These are phyloP conservation scores for Penicillium sp. DNA, from an alignment of 2,329 filamentous ascomycete genomes.

Conservation along the genomic window DNA sequence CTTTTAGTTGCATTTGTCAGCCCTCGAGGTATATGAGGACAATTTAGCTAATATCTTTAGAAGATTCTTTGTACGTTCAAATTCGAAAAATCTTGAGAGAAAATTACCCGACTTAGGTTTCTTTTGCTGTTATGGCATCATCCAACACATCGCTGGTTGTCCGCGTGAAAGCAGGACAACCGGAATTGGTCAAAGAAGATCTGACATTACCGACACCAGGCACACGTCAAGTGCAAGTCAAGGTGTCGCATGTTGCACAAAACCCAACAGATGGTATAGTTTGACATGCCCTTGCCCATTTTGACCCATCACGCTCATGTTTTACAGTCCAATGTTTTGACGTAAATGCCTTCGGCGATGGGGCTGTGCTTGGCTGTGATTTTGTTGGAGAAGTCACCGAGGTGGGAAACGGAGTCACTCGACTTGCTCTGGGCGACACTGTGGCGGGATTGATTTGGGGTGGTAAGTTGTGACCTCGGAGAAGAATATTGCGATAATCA, in stretches of 20 bases:
- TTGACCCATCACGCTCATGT: not conserved
- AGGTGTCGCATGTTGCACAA: slow-evolving; percentile 26
- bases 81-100: not conserved
- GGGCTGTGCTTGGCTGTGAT: slow-evolving; percentile 32
- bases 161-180: slow-evolving; percentile 4
- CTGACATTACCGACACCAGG: slow-evolving; percentile 10
- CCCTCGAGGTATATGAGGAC: not conserved
- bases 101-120: not conserved
- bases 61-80: too few relatives aligned
- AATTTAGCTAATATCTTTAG: not conserved
- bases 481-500: not conserved
- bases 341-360: slow-evolving; percentile 38
- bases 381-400: slow-evolving; percentile 35
- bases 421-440: slow-evolving; percentile 34
- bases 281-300: not conserved
- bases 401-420: slow-evolving; percentile 33
- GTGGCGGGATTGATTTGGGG: slow-evolving; percentile 36
- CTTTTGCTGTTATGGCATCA: not conserved
- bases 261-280: slow-evolving; percentile 25
- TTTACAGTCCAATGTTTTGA: slow-evolving; percentile 37
- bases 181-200: slow-evolving; percentile 12
- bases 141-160: slow-evolving; percentile 17
- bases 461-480: slow-evolving; percentile 22
- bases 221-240: slow-evolving; percentile 23
- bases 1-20: not conserved